phyloP scores from a whole-genome alignment of 2,329 filamentous ascomycete genomes.

The Ascochyta pisi region DNA sequence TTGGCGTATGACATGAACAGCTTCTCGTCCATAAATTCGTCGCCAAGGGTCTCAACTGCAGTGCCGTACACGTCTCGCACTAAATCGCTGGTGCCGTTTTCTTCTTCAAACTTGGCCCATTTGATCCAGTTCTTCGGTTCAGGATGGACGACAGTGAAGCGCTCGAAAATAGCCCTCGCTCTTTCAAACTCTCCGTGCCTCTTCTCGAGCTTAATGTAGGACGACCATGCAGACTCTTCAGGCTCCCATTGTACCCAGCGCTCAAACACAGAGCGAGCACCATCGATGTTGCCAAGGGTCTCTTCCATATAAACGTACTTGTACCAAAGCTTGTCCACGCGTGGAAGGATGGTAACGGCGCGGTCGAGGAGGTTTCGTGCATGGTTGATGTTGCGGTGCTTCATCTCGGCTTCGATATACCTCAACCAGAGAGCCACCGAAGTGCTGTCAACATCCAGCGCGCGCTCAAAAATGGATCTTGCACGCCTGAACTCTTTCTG shows the following conservation, averaged over 20 bases:
- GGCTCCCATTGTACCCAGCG: constrained; percentile 99
- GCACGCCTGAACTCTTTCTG: constrained; percentile 96
- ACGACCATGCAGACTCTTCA: constrained; percentile 91
- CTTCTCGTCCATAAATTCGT: constrained; percentile 95
- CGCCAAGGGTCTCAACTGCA: constrained; percentile 87
- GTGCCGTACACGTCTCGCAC: constrained; percentile 91
- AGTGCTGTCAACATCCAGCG: constrained; percentile 88
- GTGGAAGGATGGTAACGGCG: constrained; percentile 88
- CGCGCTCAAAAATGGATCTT: constrained; percentile 91
- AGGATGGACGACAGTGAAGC: constrained; percentile 90
- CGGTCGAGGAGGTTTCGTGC: constrained; percentile 92
- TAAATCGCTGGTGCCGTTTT: constrained; percentile 87
- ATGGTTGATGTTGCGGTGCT: constrained; percentile 79
- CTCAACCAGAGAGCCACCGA: constrained; percentile 87
- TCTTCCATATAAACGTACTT: constrained; percentile 99
- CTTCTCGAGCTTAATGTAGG: constrained; percentile 97
- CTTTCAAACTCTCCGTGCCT: constrained; percentile 90
- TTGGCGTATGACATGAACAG: constrained; percentile 95
- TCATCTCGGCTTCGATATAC: constrained; percentile 97
- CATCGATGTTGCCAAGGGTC: constrained; percentile 91
- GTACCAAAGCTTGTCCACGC: constrained; percentile 97
- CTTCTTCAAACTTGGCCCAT: constrained; percentile 97
- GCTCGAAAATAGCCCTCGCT: constrained; percentile 86
- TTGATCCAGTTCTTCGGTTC: constrained; percentile 98
- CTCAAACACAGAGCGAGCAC: constrained; percentile 93